Evolutionary conservation across 805 yeast genomes (phyloP).

Genomic region (Priceomyces carsonii): DNA sequence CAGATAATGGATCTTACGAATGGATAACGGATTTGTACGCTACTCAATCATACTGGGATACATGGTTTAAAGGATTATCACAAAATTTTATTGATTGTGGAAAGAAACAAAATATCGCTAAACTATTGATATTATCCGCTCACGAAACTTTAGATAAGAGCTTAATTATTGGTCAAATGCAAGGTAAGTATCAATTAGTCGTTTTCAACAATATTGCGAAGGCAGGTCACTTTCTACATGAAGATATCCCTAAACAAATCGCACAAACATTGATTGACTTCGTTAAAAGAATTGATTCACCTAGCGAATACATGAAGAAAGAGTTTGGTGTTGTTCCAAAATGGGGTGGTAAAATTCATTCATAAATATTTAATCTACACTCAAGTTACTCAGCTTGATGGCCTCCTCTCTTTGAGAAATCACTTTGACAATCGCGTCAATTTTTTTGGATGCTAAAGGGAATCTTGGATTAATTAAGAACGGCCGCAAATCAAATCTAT

Average conservation of each 20-base stretch:
- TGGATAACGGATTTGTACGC: slow-evolving; percentile 68
- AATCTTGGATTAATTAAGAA: slow-evolving; percentile 88
- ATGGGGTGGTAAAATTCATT: slow-evolving; percentile 38
- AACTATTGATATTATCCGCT: slow-evolving; percentile 80
- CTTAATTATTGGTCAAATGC: slow-evolving; percentile 96
- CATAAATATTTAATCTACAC: slow-evolving; percentile 43
- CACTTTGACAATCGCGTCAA: slow-evolving; percentile 72
- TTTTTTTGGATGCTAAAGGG: slow-evolving; percentile 86
- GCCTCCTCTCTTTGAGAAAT: slow-evolving; percentile 44
- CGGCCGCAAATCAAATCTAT: slow-evolving; percentile 95
- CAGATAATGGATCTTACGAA: slow-evolving; percentile 18
- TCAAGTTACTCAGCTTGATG: slow-evolving; percentile 30
- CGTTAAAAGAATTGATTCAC: slow-evolving; percentile 45
- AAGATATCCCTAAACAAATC: slow-evolving; percentile 75
- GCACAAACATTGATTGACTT: slow-evolving; percentile 56
- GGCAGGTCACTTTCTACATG: slow-evolving; percentile 93
- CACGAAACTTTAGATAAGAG: slow-evolving; percentile 85
- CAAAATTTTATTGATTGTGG: slow-evolving; percentile 40
- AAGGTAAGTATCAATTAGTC: slow-evolving; percentile 88
- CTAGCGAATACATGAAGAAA: slow-evolving; percentile 29
- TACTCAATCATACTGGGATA: slow-evolving; percentile 72
- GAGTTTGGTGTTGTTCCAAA: slow-evolving; percentile 33
- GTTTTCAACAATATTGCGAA: slow-evolving; percentile 58
- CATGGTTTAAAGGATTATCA: slow-evolving; percentile 81
- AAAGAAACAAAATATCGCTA: slow-evolving; percentile 44